These are phyloP conservation scores for Claviceps humidiphila DNA, from an alignment of 2,329 filamentous ascomycete species.

Conservation along the genomic window DNA sequence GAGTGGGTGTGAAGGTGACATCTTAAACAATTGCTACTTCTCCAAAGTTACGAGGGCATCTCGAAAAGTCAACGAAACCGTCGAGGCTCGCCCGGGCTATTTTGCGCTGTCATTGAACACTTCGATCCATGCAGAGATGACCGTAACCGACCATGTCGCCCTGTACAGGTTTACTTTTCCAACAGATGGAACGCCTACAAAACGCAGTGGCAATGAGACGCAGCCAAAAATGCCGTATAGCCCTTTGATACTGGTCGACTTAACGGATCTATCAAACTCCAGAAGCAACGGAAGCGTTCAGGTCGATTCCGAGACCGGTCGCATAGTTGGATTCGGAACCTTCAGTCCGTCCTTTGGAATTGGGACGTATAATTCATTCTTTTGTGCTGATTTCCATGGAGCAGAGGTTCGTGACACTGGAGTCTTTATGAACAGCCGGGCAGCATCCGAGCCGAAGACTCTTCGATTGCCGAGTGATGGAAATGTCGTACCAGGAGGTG, in stretches of 20 bases:
- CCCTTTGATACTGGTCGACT: slow-evolving; percentile 46
- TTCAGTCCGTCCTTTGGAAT: slow-evolving; percentile 49
- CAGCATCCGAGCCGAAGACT: slow-evolving; percentile 28
- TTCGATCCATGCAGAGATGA: slow-evolving; percentile 49
- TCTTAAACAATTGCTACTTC: slow-evolving; percentile 36
- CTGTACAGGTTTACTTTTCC: slow-evolving; percentile 49
- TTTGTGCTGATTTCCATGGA: slow-evolving; percentile 47
- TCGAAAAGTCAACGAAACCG: slow-evolving; percentile 33
- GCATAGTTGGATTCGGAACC: slow-evolving; percentile 44
- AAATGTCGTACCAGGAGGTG: slow-evolving; percentile 30
- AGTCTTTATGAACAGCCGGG: slow-evolving; percentile 42
- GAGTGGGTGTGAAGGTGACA: slow-evolving; percentile 30
- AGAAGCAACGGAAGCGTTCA: slow-evolving; percentile 11
- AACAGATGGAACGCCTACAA: slow-evolving; percentile 13
- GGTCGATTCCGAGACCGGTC: slow-evolving; percentile 30
- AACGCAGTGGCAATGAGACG: slow-evolving; percentile 3
- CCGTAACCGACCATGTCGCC: slow-evolving; percentile 43
- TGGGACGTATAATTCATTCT: slow-evolving; percentile 42
- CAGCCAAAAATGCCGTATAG: slow-evolving; percentile 7
- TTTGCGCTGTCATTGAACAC: slow-evolving; percentile 44
- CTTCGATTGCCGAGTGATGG: slow-evolving; percentile 20
- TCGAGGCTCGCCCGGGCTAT: slow-evolving; percentile 47
- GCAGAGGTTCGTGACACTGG: slow-evolving; percentile 40
- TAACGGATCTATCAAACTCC: slow-evolving; percentile 37
- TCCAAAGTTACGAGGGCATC: slow-evolving; percentile 33